Evolutionary conservation across 352 stramenopile genomes (phyloP).

Genomic region (Phytophthora kernoviae): DNA sequence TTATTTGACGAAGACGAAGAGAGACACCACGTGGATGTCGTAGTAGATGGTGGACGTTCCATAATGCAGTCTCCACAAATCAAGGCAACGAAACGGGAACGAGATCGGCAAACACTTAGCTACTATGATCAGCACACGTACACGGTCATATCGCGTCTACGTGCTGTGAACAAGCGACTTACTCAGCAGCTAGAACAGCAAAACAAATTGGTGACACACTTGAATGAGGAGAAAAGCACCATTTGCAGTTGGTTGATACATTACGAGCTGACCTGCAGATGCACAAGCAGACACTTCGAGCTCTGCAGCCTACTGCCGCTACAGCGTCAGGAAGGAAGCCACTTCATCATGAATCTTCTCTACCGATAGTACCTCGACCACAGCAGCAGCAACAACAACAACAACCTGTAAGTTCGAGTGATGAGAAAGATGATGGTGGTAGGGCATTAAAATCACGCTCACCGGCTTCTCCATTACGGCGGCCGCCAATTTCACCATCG

Average conservation of each 20-base stretch:
- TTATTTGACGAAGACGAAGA: slow-evolving; percentile 3
- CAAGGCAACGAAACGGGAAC: slow-evolving; percentile 12
- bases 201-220: slow-evolving; percentile 40
- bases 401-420: slow-evolving; percentile 4
- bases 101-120: slow-evolving; percentile 23
- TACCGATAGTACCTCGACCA: slow-evolving; percentile 21
- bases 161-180: slow-evolving; percentile 53
- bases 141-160: slow-evolving; percentile 51
- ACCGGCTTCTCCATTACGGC: slow-evolving; percentile 3
- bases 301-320: slow-evolving; percentile 18
- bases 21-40: not conserved
- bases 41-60: not conserved
- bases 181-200: slow-evolving; percentile 54
- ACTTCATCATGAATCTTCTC: slow-evolving; percentile 1
- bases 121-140: slow-evolving; percentile 68
- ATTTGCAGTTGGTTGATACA: slow-evolving; percentile 42
- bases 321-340: not conserved
- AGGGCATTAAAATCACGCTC: slow-evolving; percentile 2
- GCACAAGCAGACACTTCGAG: slow-evolving; percentile 57
- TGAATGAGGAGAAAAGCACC: slow-evolving; percentile 65
- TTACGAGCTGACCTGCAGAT: slow-evolving; percentile 49
- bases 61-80: slow-evolving; percentile 2
- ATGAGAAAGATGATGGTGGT: slow-evolving; percentile 12
- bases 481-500: slow-evolving; percentile 9
- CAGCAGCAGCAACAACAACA: slow-evolving; percentile 1